phyloP scores from a whole-genome alignment of 2,329 filamentous ascomycete species.

The Tolypocladium ovalisporum region DNA sequence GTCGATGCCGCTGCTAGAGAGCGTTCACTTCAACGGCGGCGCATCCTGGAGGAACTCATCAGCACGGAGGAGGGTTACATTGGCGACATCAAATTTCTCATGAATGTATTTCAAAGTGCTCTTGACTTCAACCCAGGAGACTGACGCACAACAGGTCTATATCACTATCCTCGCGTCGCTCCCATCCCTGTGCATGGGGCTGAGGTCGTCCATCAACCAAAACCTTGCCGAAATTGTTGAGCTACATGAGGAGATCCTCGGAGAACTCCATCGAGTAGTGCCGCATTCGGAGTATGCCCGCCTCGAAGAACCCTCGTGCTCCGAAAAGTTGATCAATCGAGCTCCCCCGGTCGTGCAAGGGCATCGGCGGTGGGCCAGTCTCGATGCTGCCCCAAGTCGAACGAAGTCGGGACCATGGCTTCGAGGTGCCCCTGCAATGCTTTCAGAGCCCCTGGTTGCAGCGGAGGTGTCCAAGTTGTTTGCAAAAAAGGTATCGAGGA shows the following conservation, averaged over 20 bases:
- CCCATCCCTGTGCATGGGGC: conserved; percentile 49
- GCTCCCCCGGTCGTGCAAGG: conserved; percentile 6
- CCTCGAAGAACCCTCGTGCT: conserved; percentile 7
- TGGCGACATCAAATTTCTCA: conserved; percentile 73
- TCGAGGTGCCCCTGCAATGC: conserved; percentile 37
- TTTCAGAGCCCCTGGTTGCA: conserved; percentile 46
- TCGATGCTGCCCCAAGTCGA: conserved; percentile 34
- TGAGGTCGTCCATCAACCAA: conserved; percentile 63
- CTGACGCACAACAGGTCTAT: conserved; percentile 46
- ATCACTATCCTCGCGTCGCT: conserved; percentile 64
- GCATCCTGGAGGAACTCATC: conserved; percentile 76
- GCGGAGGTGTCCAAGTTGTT: conserved; percentile 53
- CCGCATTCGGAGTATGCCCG: conserved; percentile 57
- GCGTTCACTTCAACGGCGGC: conserved; percentile 63
- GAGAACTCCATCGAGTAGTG: conserved; percentile 59
- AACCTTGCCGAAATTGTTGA: conserved; percentile 73
- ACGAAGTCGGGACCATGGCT: conserved; percentile 28
- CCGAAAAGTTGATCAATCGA: conserved; percentile 5
- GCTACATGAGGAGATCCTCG: conserved; percentile 72
- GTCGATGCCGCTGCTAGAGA: conserved; percentile 60
- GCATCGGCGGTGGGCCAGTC: conserved; percentile 36
- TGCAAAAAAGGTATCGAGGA: conserved; percentile 37
- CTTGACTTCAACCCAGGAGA: not conserved
- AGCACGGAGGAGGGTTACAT: conserved; percentile 83
- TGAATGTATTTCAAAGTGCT: conserved; percentile 50